Conservation (phyloP, 345 rosid species). For the Gossypium bickii region DNA sequence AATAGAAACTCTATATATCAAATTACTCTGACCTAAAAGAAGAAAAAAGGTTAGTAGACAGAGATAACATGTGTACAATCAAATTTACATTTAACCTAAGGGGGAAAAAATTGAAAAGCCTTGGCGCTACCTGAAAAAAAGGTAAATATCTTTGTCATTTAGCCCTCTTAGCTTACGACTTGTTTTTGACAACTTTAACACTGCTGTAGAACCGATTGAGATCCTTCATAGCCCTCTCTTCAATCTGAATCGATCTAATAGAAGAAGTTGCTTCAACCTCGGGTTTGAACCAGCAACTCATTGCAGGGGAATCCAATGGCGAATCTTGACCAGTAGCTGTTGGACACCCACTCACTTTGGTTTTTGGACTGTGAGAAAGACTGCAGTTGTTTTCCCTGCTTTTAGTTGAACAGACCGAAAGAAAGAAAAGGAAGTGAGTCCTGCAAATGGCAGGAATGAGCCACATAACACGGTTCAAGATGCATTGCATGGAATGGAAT, state of each 20-base stretch:
- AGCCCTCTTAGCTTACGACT: conserved; percentile 24
- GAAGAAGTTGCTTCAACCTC: conserved; percentile 69
- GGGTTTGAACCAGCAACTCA: conserved; percentile 91
- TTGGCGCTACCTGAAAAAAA: conserved; percentile 7
- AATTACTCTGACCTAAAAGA: background rate
- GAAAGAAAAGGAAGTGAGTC: background rate
- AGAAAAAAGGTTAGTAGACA: conserved; percentile 13
- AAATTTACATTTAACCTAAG: conserved; percentile 26
- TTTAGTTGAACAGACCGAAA: background rate
- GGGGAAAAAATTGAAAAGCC: background rate
- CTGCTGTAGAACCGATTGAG: conserved; percentile 80
- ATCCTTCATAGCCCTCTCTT: conserved; percentile 93
- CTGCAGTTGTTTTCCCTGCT: conserved; percentile 61
- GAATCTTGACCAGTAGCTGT: conserved; percentile 61
- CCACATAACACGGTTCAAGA: background rate
- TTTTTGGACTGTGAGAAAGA: conserved; percentile 70
- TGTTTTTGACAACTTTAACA: conserved; percentile 77
- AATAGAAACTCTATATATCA: background rate
- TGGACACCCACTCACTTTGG: conserved; percentile 69
- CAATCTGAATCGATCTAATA: conserved; percentile 81
- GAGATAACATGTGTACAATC: conserved; percentile 35
- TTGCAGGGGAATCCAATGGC: conserved; percentile 75
- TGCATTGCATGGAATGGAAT: background rate
- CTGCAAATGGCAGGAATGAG: background rate
- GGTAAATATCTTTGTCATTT: background rate